A percentile compares a stretch with the other conserved stretches of the same genome.
Conservation (phyloP, 2,329 filamentous ascomycete genomes). For the Colletotrichum tanaceti region DNA sequence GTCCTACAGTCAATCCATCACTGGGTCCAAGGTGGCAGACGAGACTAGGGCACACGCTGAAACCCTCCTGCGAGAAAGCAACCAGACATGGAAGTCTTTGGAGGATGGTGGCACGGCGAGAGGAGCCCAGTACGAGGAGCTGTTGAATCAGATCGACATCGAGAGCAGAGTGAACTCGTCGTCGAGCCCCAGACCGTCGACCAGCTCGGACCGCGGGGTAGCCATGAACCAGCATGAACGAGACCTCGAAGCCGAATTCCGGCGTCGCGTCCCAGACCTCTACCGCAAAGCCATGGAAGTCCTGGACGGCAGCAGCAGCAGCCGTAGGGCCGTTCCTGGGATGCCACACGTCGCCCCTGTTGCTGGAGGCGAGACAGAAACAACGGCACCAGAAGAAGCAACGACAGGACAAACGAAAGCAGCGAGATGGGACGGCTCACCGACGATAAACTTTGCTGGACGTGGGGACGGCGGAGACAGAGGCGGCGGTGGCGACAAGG, state of each 20-base stretch:
- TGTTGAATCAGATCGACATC: conserved; percentile 33
- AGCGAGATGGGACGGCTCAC: conserved; percentile 13
- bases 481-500: conserved; percentile 14
- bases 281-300: conserved; percentile 58
- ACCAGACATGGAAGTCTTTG: conserved; percentile 2
- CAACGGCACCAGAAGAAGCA: conserved; percentile 31
- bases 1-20: conserved; percentile 64
- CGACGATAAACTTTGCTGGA: conserved; percentile 14
- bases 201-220: conserved; percentile 51
- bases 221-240: conserved; percentile 59
- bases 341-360: conserved; percentile 18
- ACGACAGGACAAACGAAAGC: conserved; percentile 50
- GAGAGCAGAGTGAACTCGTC: conserved; percentile 31
- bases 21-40: conserved; percentile 55
- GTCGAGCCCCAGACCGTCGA: conserved; percentile 6
- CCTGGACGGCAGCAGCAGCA: conserved; percentile 42
- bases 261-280: conserved; percentile 57
- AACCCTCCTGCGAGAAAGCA: conserved; percentile 25
- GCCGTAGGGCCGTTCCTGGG: conserved; percentile 16
- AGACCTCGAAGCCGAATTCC: conserved; percentile 62
- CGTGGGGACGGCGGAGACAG: not conserved
- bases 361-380: conserved; percentile 4
- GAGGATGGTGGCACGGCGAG: conserved; percentile 21
- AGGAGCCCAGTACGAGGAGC: conserved; percentile 28
- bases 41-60: conserved; percentile 56